phyloP scores from a whole-genome alignment of 2,329 filamentous ascomycete genomes.

The Leptoxyphium fumago region DNA sequence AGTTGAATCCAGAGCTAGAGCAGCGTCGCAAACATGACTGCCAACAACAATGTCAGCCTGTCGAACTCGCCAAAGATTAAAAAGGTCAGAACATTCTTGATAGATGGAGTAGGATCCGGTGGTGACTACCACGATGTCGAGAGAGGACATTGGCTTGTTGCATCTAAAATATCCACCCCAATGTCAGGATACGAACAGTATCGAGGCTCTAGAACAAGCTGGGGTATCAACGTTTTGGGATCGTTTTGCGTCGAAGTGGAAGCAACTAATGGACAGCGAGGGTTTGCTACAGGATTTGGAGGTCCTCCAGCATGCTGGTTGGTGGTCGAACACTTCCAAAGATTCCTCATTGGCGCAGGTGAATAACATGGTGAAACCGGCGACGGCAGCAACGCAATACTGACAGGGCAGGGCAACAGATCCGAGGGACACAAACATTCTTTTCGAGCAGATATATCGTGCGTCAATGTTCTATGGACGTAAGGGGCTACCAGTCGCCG shows the following conservation, averaged over 20 bases:
- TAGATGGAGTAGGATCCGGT: slow-evolving; percentile 48
- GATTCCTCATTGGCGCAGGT: slow-evolving; percentile 73
- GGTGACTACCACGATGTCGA: slow-evolving; percentile 91
- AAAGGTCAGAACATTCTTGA: slow-evolving; percentile 57
- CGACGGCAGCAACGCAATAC: background rate
- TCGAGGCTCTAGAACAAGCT: slow-evolving; percentile 72
- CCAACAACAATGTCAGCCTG: slow-evolving; percentile 20
- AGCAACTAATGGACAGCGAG: slow-evolving; percentile 77
- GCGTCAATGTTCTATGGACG: slow-evolving; percentile 93
- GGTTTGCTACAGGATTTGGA: slow-evolving; percentile 87
- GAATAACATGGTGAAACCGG: slow-evolving; percentile 6
- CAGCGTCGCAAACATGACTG: background rate
- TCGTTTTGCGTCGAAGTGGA: slow-evolving; percentile 87
- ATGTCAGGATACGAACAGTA: slow-evolving; percentile 85
- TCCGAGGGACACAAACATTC: slow-evolving; percentile 75
- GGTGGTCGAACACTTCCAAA: slow-evolving; percentile 81
- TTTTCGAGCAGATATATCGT: slow-evolving; percentile 95
- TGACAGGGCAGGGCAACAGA: slow-evolving; percentile 36
- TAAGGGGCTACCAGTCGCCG: slow-evolving; percentile 76
- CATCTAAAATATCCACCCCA: slow-evolving; percentile 81
- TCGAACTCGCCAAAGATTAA: slow-evolving; percentile 60
- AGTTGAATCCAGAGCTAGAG: no score
- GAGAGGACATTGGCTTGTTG: slow-evolving; percentile 62
- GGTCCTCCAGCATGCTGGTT: slow-evolving; percentile 91
- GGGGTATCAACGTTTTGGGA: slow-evolving; percentile 90